Evolutionary conservation across 805 yeast genomes (phyloP), one percentile per base, ranked within the genome.

Genomic region (Metschnikowia lochheadii): DNA sequence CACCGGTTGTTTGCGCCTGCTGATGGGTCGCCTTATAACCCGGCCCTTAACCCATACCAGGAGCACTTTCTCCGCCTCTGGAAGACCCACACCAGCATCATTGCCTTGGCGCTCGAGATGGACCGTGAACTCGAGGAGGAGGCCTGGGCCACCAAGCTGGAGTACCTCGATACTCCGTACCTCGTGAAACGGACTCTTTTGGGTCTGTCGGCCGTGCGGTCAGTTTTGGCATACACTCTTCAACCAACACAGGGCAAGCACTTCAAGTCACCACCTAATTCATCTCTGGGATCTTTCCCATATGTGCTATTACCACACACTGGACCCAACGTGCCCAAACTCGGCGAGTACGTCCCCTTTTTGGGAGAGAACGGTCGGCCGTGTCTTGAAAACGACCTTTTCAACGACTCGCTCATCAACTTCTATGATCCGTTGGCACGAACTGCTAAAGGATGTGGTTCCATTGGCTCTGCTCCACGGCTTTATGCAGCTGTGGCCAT

Each of bases 391-490:
- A 85, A 82, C 58, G 94, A 86, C 61, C 67, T 83, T 23, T 67
- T 74, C 48, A 83, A 81, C 57, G 82, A 82, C 56, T 74, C 87
- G 8, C 69, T 85, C 21, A 63, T 78, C 35, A 75, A 81, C 48
- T 85, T 83, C 60, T 74, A 82, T 73, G 81, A 84, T 18, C 90
- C 91, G 2, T 77, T 81, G 66, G 87, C 84, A 1, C 70, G 91
- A 53, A 77, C 80, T 49, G 62, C 64, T 14, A 64, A 75, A 18
- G 81, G 83, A 18, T 76, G 77, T 46, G 91, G 92, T 3, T 75
- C 85, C 0, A 62, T 85, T 31, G 72, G 67, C 58, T 75, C 80
- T 3, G 88, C 83, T 61, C 75, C 82, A 61, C 71, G 85, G 56
- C 71, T 81, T 46, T 79, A 80, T 50, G 78, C 82, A 33, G 80